A percentile compares a stretch with the other conserved stretches of the same genome.
These are phyloP conservation scores for Pestalotiopsis sp. DNA, from an alignment of 2,329 filamentous ascomycete species.

Conservation along the genomic window DNA sequence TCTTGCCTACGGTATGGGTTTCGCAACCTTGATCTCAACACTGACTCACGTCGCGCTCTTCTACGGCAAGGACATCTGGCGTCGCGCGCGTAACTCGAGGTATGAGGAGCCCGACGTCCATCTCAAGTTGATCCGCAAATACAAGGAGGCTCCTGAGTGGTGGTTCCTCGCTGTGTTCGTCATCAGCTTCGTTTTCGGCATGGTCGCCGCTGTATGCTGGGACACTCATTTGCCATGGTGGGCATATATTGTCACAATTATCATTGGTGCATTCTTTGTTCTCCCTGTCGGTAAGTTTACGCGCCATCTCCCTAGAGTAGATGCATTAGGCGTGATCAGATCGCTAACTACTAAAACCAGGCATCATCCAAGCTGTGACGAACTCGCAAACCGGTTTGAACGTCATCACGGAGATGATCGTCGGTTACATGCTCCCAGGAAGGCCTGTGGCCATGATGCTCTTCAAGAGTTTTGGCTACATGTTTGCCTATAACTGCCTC, in stretches of 20 bases:
- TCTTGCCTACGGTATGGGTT: slow-evolving; percentile 58
- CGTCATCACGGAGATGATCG: slow-evolving; percentile 71
- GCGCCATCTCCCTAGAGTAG: not conserved
- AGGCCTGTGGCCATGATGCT: slow-evolving; percentile 75
- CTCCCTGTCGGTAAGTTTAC: slow-evolving; percentile 8
- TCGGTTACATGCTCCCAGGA: slow-evolving; percentile 74
- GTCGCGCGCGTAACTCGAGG: slow-evolving; percentile 31
- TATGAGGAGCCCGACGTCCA: slow-evolving; percentile 53
- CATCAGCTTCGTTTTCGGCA: slow-evolving; percentile 49
- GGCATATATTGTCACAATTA: slow-evolving; percentile 12
- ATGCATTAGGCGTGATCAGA: not conserved
- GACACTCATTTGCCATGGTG: slow-evolving; percentile 42
- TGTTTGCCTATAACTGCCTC: slow-evolving; percentile 8
- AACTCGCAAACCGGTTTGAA: slow-evolving; percentile 38
- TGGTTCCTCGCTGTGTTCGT: slow-evolving; percentile 54
- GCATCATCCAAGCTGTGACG: slow-evolving; percentile 9
- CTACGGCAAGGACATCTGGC: slow-evolving; percentile 53
- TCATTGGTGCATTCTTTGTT: slow-evolving; percentile 12
- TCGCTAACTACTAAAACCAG: not conserved
- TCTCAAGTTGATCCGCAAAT: slow-evolving; percentile 57
- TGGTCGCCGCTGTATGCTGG: slow-evolving; percentile 38
- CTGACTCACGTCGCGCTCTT: slow-evolving; percentile 55
- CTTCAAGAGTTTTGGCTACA: slow-evolving; percentile 64
- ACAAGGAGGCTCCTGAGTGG: slow-evolving; percentile 57
- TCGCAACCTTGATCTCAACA: slow-evolving; percentile 57